phyloP scores from a whole-genome alignment of 805 yeast genomes.

The Saccharomycopsis babjevae region DNA sequence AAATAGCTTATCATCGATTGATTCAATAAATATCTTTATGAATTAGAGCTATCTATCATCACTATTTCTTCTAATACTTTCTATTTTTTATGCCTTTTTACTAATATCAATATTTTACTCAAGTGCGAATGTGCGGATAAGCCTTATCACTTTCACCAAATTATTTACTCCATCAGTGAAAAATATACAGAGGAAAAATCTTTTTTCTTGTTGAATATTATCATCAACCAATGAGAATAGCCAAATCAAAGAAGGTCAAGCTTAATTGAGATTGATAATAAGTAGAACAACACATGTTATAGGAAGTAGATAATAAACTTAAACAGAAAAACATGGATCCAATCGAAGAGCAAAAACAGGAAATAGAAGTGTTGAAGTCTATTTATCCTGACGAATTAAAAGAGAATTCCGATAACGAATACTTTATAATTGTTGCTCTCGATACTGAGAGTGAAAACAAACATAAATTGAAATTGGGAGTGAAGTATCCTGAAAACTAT shows the following conservation, averaged over 20 bases:
- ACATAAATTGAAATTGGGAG: conserved; percentile 48
- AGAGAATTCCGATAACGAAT: conserved; percentile 36
- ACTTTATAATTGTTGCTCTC: conserved; percentile 46
- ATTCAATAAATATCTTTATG: too few relatives aligned
- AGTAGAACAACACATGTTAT: neutral
- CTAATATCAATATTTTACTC: too few relatives aligned
- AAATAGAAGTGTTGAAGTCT: conserved; percentile 78
- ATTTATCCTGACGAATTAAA: conserved; percentile 87
- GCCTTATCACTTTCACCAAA: neutral
- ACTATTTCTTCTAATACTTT: too few relatives aligned
- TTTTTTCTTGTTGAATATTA: neutral
- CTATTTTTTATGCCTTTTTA: too few relatives aligned
- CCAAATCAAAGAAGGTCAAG: too few relatives aligned
- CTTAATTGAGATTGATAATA: neutral
- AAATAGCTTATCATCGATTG: too few relatives aligned
- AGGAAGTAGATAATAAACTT: neutral
- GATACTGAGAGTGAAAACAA: conserved; percentile 57
- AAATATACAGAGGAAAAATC: neutral
- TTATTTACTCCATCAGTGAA: neutral
- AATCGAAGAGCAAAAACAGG: conserved; percentile 78
- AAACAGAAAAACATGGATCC: conserved; percentile 45
- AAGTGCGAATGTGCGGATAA: too few relatives aligned
- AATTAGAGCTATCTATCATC: too few relatives aligned
- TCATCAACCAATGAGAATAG: neutral
- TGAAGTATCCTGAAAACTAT: conserved; percentile 65